Conservation (phyloP, 2,329 filamentous ascomycete species). For the Colletotrichum camelliae region DNA sequence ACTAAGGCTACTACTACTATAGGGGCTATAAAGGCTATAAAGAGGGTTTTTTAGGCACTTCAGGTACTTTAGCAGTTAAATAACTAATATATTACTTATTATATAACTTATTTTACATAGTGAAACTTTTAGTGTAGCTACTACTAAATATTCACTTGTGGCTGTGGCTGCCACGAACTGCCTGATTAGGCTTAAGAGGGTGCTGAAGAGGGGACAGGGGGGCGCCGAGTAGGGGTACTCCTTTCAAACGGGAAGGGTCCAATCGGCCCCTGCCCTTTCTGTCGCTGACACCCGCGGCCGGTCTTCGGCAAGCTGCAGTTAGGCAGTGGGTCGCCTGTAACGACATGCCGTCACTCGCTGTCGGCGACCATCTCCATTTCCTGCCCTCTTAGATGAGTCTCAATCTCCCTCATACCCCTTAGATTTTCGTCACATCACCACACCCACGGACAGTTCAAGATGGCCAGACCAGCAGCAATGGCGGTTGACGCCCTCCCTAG, state of each 20-base stretch:
- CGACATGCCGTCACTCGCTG: constrained; percentile 17
- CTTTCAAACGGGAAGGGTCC: background rate
- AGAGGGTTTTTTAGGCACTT: too few relatives aligned
- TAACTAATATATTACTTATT: too few relatives aligned
- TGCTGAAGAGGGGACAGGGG: too few relatives aligned
- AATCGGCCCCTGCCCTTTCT: background rate
- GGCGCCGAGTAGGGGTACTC: too few relatives aligned
- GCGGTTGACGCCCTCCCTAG: constrained; percentile 51
- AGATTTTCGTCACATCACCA: background rate
- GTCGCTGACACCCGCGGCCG: background rate
- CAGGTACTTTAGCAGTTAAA: too few relatives aligned
- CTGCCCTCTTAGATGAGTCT: background rate
- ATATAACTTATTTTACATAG: too few relatives aligned
- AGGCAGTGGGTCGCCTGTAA: constrained; percentile 13
- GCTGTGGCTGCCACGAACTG: too few relatives aligned
- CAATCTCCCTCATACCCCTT: background rate
- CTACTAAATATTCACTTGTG: too few relatives aligned
- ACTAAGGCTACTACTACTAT: too few relatives aligned
- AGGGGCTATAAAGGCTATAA: too few relatives aligned
- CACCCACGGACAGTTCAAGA: constrained; percentile 10
- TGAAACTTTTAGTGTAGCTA: too few relatives aligned
- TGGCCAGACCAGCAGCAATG: constrained; percentile 31
- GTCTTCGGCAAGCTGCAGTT: constrained; percentile 10
- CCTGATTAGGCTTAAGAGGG: too few relatives aligned
- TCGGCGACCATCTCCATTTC: background rate